Base-by-base conservation (phyloP, 768 basidiomycete species). In the Leccinum rimulosum region DNA sequence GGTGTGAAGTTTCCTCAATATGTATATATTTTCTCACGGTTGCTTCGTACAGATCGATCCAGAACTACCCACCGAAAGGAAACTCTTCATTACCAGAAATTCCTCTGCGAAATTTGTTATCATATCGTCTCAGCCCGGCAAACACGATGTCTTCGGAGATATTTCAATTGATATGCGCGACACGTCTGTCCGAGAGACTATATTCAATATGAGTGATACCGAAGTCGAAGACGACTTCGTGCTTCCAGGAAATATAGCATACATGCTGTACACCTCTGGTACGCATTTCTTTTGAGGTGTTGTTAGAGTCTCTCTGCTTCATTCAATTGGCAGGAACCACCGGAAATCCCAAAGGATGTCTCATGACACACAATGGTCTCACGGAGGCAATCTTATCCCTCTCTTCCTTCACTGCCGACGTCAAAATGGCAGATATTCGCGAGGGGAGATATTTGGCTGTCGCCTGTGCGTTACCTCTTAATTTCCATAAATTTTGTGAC, bases 231-330 rank as follows among this genome's bases (percentile, higher is more conserved):
- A 19, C 8, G 58, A 69, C 27, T 49, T 58, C 6, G 74, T 75
- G 14, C 65, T 61, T 33, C 70, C 70, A 8, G 70, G 72, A 45
- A 69, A 67, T 14, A 61, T 77, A 15, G 76, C 82, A 7, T 82
- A 79, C 58, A 73, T 82, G 51, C 66, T 82, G 17, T 82, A 82
- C 58, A 82, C 81, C 3, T 82, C 81, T 57, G 81, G 81, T 81
- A 55, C 22, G 27, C 15, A 27, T 51, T 55, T 15, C 25, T 19
- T 50, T 38, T 19, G 43, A 1, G 7, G 14, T 28, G 12, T 14
- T n/a, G 17, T 55, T 50, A 19, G 30, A 35, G 40, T 22, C 15
- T n/a, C 15, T 30, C 28, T 40, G 27, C 17, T 56, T 52, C 28
- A 80, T 11, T 40, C 17, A 31, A 31, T 15, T 51, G 58, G 17